phyloP scores from a whole-genome alignment of 371 early-diverging fungal species.

The Parasitella parasitica region DNA sequence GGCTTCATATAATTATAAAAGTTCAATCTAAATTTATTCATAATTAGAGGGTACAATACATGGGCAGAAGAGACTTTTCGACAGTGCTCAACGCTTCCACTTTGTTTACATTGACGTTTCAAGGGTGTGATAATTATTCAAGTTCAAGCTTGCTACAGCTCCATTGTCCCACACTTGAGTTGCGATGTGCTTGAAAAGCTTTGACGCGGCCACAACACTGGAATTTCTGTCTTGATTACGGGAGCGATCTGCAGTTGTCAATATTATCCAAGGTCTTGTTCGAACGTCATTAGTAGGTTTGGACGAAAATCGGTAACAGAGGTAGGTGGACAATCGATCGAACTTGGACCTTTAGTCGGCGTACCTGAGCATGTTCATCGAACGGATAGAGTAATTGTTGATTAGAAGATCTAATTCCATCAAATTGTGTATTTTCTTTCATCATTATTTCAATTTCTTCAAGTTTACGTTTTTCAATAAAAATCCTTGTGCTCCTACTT shows the following conservation, averaged over 20 bases:
- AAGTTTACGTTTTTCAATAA: conserved; percentile 9
- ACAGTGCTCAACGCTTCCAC: conserved; percentile 2
- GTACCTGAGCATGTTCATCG: conserved; percentile 18
- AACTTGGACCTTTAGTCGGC: conserved; percentile 11
- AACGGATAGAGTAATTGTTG: conserved; percentile 20
- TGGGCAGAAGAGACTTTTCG: too few species aligned
- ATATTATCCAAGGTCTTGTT: conserved; percentile 8
- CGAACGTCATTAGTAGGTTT: conserved; percentile 16
- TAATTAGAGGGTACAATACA: too few species aligned
- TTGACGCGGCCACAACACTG: conserved; percentile 6
- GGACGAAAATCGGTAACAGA: conserved; percentile 10
- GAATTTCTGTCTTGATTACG: conserved; percentile 8
- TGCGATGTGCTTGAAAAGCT: conserved; percentile 11
- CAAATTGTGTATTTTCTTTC: neutral
- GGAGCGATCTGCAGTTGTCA: conserved; percentile 10
- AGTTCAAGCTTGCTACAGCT: conserved; percentile 5
- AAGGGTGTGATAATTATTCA: conserved; percentile 7
- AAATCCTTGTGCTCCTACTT: conserved; percentile 13
- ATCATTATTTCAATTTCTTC: conserved; percentile 10
- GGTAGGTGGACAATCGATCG: conserved; percentile 7
- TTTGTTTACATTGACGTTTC: conserved; percentile 11
- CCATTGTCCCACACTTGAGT: conserved; percentile 13
- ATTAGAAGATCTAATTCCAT: conserved; percentile 7
- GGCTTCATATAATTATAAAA: too few species aligned
- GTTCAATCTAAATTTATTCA: too few species aligned